Evolutionary conservation across 2,329 filamentous ascomycete genomes (phyloP).

Genomic region (Ceratocystis harringtonii): DNA sequence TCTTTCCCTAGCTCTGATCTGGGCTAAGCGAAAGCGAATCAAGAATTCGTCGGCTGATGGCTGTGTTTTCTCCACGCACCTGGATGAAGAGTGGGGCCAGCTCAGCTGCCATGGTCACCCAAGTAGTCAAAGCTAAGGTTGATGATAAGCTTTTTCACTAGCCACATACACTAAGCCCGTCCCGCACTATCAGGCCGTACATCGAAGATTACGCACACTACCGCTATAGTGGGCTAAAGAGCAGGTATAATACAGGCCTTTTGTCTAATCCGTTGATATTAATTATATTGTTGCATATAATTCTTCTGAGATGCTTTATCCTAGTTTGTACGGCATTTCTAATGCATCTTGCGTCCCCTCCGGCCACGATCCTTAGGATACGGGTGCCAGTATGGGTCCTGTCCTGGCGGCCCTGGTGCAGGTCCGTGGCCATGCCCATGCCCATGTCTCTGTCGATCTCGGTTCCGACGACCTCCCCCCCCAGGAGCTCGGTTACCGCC

Average conservation of each 20-base stretch:
- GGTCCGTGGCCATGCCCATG: slow-evolving; percentile 8
- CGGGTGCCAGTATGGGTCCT: slow-evolving; percentile 15
- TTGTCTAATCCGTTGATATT: background rate
- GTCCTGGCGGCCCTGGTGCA: slow-evolving; percentile 11
- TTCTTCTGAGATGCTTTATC: too few relatives aligned
- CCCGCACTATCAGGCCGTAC: background rate
- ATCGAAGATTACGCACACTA: background rate
- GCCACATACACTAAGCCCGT: background rate
- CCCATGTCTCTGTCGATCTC: slow-evolving; percentile 9
- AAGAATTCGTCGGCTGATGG: background rate
- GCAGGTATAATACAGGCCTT: background rate
- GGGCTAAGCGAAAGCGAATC: background rate
- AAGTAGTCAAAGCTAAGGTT: background rate
- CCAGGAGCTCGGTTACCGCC: slow-evolving; percentile 20
- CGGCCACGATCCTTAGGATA: slow-evolving; percentile 13
- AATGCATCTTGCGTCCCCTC: slow-evolving; percentile 14
- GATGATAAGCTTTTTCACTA: background rate
- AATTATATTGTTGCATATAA: background rate
- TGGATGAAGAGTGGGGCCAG: background rate
- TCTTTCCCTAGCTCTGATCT: background rate
- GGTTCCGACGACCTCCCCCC: slow-evolving; percentile 10
- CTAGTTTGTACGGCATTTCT: background rate
- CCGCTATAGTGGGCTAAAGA: background rate
- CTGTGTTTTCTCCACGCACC: background rate
- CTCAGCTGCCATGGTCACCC: background rate